Conservation (phyloP, 768 basidiomycete genomes). For the Xanthoconium stramineum region DNA sequence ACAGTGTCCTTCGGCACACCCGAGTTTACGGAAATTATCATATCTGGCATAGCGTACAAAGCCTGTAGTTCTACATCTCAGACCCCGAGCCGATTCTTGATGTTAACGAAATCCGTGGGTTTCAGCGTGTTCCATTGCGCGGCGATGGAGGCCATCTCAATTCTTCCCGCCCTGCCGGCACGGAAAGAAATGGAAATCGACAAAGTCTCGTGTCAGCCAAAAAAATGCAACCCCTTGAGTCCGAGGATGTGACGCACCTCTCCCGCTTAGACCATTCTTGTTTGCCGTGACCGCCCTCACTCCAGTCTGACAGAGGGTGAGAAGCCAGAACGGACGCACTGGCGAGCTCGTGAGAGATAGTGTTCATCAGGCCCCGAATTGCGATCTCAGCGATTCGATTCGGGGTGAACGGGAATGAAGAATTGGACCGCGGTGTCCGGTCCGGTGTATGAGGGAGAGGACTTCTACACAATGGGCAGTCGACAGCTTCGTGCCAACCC, state of each 20-base stretch:
- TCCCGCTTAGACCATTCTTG: conserved; percentile 60
- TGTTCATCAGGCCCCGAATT: conserved; percentile 50
- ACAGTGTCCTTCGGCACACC: conserved; percentile 3
- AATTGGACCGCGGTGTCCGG: conserved; percentile 44
- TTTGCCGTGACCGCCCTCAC: conserved; percentile 45
- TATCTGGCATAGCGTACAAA: conserved; percentile 18
- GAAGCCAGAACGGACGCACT: conserved; percentile 29
- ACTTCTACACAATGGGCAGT: conserved; percentile 66
- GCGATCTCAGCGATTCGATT: conserved; percentile 55
- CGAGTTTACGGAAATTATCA: conserved; percentile 11
- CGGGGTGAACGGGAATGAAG: conserved; percentile 61
- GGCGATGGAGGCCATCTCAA: conserved; percentile 50
- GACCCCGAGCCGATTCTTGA: conserved; percentile 56
- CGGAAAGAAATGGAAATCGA: neutral
- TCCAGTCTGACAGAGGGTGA: conserved; percentile 46
- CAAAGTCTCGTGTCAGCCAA: conserved; percentile 8
- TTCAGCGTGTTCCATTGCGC: conserved; percentile 48
- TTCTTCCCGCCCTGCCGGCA: conserved; percentile 47
- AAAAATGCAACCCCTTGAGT: conserved; percentile 1
- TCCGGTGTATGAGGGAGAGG: conserved; percentile 51
- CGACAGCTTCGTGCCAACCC: conserved; percentile 63
- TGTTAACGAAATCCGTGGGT: conserved; percentile 48
- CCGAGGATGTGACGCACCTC: conserved; percentile 37
- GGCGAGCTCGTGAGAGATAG: conserved; percentile 42
- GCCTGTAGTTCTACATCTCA: conserved; percentile 26